Evolutionary conservation across 257 asterid genomes (phyloP).

Genomic region (Solanum sejunctum): DNA sequence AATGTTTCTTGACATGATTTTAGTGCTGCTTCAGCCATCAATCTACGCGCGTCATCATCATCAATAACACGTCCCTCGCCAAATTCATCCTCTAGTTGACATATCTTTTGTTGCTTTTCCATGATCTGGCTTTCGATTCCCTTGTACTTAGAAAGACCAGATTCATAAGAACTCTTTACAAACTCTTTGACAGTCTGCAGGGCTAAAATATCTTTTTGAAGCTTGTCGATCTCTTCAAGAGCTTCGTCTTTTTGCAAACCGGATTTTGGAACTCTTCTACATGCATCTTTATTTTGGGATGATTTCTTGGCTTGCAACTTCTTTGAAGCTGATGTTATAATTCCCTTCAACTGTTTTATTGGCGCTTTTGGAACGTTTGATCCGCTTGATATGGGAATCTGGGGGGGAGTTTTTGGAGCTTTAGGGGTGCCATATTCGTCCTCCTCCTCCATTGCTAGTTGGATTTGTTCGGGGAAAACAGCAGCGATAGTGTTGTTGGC

Average conservation of each 20-base stretch:
- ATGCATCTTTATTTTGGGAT: neutral
- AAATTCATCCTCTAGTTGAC: constrained; percentile 56
- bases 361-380: constrained; percentile 49
- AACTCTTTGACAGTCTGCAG: constrained; percentile 76
- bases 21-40: constrained; percentile 83
- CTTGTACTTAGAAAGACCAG: constrained; percentile 53
- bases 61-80: constrained; percentile 42
- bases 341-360: constrained; percentile 35
- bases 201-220: constrained; percentile 62
- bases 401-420: constrained; percentile 6
- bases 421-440: constrained; percentile 21
- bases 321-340: constrained; percentile 40
- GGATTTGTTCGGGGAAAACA: constrained; percentile 72
- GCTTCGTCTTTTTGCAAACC: constrained; percentile 50
- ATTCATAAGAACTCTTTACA: constrained; percentile 80
- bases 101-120: constrained; percentile 67
- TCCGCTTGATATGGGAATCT: constrained; percentile 9
- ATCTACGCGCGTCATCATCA: constrained; percentile 58
- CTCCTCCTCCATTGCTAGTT: constrained; percentile 40
- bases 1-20: constrained; percentile 71
- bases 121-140: constrained; percentile 61
- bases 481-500: constrained; percentile 78
- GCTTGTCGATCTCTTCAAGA: constrained; percentile 55
- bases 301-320: constrained; percentile 24
- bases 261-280: constrained; percentile 21